Percentiles rank a stretch among this genome's conserved stretches.
Evolutionary conservation across 257 asterid species (phyloP).

Genomic region (Datura wrightii): DNA sequence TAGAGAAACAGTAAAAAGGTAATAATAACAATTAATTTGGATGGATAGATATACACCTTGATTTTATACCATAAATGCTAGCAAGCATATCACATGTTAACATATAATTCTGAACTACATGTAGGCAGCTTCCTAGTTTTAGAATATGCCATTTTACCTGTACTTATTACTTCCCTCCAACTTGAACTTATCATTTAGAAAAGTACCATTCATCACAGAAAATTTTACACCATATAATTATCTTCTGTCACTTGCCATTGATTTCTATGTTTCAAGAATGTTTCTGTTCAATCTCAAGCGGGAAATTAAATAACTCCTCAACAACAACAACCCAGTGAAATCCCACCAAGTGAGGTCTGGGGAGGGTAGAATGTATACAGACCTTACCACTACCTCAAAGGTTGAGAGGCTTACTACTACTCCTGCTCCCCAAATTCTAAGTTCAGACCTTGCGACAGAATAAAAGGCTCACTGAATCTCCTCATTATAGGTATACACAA

Average conservation of each 20-base stretch:
- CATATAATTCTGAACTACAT: neutral
- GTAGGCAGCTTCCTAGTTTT: constrained; percentile 8
- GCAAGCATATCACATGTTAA: neutral
- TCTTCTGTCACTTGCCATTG: neutral
- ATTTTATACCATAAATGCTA: neutral
- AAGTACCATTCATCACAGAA: neutral
- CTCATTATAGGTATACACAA: neutral
- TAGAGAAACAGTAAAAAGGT: neutral
- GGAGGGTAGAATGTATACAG: no score
- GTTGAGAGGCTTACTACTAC: no score
- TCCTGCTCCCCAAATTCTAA: no score
- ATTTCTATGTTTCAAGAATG: neutral
- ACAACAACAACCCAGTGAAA: no score
- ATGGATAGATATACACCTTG: neutral
- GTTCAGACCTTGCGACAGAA: no score
- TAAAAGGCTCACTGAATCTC: no score
- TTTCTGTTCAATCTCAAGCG: no score
- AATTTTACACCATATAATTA: neutral
- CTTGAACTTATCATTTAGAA: neutral
- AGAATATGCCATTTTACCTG: neutral
- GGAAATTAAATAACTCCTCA: no score
- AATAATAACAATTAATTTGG: neutral
- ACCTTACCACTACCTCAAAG: no score
- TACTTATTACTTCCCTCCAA: constrained; percentile 5
- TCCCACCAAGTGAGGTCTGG: no score